Base-by-base conservation (phyloP, 2,329 filamentous ascomycete species). In the Blastomyces parvus region DNA sequence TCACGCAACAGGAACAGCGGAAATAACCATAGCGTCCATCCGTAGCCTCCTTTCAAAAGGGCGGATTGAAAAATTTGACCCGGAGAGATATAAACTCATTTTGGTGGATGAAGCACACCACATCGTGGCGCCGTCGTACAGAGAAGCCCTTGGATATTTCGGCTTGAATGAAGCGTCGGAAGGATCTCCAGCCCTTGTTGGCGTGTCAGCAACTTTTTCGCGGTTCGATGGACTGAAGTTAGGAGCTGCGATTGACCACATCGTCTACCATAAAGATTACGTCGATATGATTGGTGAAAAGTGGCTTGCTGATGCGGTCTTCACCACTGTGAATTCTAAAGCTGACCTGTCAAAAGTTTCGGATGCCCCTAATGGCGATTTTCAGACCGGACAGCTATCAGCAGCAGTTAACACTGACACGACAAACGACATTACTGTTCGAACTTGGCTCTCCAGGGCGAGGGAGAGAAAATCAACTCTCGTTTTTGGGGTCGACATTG, bases 41-140 rank as follows among this genome's bases (percentile, higher is more conserved):
- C 87, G 88, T 71, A 97, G 90, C 74, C 86, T 99, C 69, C 85
- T 82, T 8, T 95, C 90, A 5, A 84, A 85, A 14, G 84, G 87
- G 61, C 84, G 94, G 1, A 82, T 97, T n/a, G 72, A 75, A 44
- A 97, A 96, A 72, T 97, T 93, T 70, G 85, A 95, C 67, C 89
- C 91, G 0, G 75, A 74, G 0, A 80, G 79, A 8, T 97, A 93
- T 80, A 99, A 99, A 76, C 84, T 99, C 0, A 79, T 99, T 0
- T 82, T 99, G 2, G 93, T 99, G 3, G 94, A 99, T 67, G 94
- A 99, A 76, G 94, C 93, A 4, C 94, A 99, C 74, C 94, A 99
- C 75, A 96, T 97, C 61, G 92, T 97, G 55, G 89, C 94, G 0
- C 82, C 85, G 1, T 86, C 86, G 8, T 97, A 97, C 71, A 81